These are phyloP conservation scores for Cryphonectria radicalis DNA, from an alignment of 2,329 filamentous ascomycete species.

Conservation along the genomic window DNA sequence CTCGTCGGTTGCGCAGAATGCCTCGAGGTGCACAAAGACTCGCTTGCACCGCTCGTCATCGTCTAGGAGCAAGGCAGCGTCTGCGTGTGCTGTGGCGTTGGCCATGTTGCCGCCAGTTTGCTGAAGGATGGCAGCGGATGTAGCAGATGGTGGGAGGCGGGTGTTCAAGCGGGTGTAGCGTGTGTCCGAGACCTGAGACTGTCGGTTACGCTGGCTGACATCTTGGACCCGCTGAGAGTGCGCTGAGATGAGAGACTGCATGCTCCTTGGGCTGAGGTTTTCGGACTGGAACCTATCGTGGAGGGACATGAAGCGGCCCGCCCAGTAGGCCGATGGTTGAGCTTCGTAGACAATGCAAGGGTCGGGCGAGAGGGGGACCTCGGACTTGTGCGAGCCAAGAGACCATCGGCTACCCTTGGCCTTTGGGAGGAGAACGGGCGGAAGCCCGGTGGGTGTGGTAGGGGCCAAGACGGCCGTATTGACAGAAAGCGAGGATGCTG, in stretches of 20 bases:
- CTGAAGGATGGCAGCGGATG: conserved; percentile 31
- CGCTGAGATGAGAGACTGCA: conserved; percentile 32
- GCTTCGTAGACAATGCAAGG: conserved; percentile 44
- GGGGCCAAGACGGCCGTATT: conserved; percentile 5
- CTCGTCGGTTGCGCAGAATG: conserved; percentile 51
- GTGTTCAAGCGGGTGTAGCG: conserved; percentile 32
- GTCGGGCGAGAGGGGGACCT: conserved; percentile 24
- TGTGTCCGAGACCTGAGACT: not conserved
- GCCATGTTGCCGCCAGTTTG: conserved; percentile 29
- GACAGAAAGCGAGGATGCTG: conserved; percentile 25
- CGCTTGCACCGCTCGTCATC: conserved; percentile 50
- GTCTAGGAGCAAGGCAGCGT: conserved; percentile 35
- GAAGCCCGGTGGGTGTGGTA: not conserved
- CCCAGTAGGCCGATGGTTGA: conserved; percentile 61
- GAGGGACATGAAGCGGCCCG: conserved; percentile 62
- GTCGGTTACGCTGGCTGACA: conserved; percentile 19
- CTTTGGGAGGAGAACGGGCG: not conserved
- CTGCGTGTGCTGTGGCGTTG: conserved; percentile 3
- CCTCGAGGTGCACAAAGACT: conserved; percentile 52
- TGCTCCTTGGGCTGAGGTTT: conserved; percentile 32
- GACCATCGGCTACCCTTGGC: conserved; percentile 19
- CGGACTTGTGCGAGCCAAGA: conserved; percentile 28
- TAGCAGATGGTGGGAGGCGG: conserved; percentile 23
- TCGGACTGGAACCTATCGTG: conserved; percentile 58
- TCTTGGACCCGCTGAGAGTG: conserved; percentile 18